Evolutionary conservation across 306 rosid genomes (phyloP).

Genomic region (Crotalaria pallida): DNA sequence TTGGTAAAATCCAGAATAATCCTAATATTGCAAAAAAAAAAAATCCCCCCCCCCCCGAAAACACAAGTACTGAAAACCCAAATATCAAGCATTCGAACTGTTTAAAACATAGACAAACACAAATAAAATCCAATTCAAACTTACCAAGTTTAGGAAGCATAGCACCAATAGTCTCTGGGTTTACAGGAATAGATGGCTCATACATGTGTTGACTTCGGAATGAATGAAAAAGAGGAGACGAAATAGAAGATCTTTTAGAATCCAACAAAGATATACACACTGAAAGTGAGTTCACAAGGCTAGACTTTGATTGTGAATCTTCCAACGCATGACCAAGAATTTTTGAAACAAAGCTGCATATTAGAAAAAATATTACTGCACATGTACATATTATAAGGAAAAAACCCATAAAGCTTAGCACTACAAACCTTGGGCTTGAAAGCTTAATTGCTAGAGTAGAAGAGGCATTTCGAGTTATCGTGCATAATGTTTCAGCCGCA

Average conservation of each 20-base stretch:
- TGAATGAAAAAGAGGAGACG: slow-evolving; percentile 76
- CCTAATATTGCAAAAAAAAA: not conserved
- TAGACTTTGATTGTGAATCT: slow-evolving; percentile 72
- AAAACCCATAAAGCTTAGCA: not conserved
- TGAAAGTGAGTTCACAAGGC: slow-evolving; percentile 86
- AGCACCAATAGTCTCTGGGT: slow-evolving; percentile 76
- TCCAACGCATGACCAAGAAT: slow-evolving; percentile 85
- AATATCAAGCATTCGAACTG: not conserved
- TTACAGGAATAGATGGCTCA: slow-evolving; percentile 70
- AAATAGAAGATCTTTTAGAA: slow-evolving; percentile 66
- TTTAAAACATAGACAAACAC: not conserved
- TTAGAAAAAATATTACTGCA: not conserved
- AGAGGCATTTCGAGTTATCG: slow-evolving; percentile 80
- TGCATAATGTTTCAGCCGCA: slow-evolving; percentile 87
- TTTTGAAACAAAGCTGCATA: slow-evolving; percentile 76
- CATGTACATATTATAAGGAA: not conserved
- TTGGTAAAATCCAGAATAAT: not conserved
- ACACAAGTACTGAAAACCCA: slow-evolving; percentile 5
- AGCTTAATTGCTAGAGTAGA: slow-evolving; percentile 86
- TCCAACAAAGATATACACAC: slow-evolving; percentile 96
- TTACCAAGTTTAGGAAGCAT: slow-evolving; percentile 88
- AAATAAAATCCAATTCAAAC: slow-evolving; percentile 16
- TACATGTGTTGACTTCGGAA: slow-evolving; percentile 86
- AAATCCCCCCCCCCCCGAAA: not conserved
- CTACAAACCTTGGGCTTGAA: slow-evolving; percentile 86